Conservation (phyloP, 2,329 filamentous ascomycete species). For the Canariomyces notabilis region DNA sequence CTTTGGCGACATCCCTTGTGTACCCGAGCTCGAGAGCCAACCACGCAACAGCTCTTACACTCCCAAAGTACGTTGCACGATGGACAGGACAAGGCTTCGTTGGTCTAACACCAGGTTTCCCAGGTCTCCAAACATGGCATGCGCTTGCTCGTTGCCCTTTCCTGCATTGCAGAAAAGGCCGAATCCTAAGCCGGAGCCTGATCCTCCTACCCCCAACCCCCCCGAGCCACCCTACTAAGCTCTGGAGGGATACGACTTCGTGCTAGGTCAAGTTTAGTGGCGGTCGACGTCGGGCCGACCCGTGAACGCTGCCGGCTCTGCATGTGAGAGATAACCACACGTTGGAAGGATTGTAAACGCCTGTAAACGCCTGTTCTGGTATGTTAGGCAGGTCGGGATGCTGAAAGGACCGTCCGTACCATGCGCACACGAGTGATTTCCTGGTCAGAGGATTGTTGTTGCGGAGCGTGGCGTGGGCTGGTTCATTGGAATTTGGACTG, state of each 20-base stretch:
- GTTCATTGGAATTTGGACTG: not conserved
- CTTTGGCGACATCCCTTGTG: not conserved
- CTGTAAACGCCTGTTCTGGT: too few species aligned
- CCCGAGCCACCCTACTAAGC: conserved; percentile 18
- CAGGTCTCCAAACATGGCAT: conserved; percentile 17
- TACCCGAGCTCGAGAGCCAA: not conserved
- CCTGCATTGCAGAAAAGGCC: conserved; percentile 16
- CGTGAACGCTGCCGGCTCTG: conserved; percentile 13
- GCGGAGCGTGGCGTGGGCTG: not conserved
- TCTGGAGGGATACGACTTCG: not conserved
- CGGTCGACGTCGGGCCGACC: conserved; percentile 19
- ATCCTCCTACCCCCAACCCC: conserved; percentile 24
- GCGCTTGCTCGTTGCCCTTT: not conserved
- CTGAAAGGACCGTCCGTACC: not conserved
- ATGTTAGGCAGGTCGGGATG: not conserved
- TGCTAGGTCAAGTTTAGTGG: not conserved
- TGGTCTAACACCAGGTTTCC: conserved; percentile 3
- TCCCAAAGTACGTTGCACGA: conserved; percentile 7
- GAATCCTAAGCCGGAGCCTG: conserved; percentile 21
- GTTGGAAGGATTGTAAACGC: not conserved
- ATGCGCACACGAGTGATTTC: not conserved
- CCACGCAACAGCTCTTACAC: not conserved
- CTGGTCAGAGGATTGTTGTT: not conserved
- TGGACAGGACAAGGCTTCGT: conserved; percentile 2
- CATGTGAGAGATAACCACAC: conserved; percentile 4